These are phyloP conservation scores for Paramecium caudatum DNA, from an alignment of 73 alveolate species.

Conservation along the genomic window DNA sequence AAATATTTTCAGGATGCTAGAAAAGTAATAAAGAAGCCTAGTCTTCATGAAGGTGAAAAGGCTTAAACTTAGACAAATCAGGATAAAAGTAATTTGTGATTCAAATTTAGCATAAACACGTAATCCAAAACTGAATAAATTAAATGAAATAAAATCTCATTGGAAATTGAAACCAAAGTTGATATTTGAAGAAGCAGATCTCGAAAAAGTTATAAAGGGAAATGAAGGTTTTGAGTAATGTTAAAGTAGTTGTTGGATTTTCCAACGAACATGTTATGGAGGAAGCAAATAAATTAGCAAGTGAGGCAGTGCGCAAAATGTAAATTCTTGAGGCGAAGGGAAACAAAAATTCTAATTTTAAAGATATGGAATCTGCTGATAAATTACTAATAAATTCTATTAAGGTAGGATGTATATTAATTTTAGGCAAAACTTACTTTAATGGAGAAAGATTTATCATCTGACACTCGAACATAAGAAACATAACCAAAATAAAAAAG, in stretches of 20 bases:
- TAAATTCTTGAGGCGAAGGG: conserved; percentile 12
- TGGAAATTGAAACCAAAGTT: conserved; percentile 16
- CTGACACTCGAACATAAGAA: not conserved
- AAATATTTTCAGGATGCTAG: conserved; percentile 11
- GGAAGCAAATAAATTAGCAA: conserved; percentile 36
- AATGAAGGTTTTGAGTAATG: not conserved
- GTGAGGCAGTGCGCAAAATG: not conserved
- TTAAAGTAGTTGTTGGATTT: not conserved
- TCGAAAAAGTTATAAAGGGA: conserved; percentile 20
- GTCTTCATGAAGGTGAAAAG: not conserved
- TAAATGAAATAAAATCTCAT: conserved; percentile 17
- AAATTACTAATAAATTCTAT: conserved; percentile 3
- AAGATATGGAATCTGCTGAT: conserved; percentile 49
- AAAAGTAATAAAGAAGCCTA: not conserved
- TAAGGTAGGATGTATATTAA: not conserved
- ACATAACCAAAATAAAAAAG: not conserved
- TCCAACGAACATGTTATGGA: not conserved
- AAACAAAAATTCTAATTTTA: not conserved
- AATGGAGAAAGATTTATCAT: not conserved
- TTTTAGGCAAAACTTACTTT: conserved; percentile 30
- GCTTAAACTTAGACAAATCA: not conserved
- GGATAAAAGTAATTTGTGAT: not conserved
- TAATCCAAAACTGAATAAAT: conserved; percentile 9
- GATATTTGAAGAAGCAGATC: not conserved
- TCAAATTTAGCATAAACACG: no score